Conservation (phyloP, 495 filamentous ascomycete genomes). For the Aspergillus conjunctus region DNA sequence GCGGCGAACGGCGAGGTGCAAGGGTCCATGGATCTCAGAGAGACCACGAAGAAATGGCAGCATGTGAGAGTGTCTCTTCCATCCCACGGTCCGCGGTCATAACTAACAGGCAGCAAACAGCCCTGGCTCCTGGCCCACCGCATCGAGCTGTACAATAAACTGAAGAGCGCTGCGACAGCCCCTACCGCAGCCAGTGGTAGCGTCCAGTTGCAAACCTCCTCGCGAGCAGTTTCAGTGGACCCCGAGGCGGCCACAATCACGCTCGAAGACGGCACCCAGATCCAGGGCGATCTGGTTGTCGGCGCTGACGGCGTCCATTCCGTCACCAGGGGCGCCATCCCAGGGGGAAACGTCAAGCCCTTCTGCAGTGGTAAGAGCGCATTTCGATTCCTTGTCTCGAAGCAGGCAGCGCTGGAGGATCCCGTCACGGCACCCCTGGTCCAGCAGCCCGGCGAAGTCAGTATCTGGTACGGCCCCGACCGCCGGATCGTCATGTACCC, state of each 20-base stretch:
- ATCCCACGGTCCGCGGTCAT: background rate
- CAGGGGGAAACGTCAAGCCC: background rate
- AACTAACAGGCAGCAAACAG: background rate
- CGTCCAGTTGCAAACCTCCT: background rate
- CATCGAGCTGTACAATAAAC: slow-evolving; percentile 7
- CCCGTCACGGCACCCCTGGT: slow-evolving; percentile 2
- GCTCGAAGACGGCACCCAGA: slow-evolving; percentile 1
- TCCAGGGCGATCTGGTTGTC: slow-evolving; percentile 3
- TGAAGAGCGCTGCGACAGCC: background rate
- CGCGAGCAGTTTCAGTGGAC: background rate
- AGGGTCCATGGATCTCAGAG: background rate
- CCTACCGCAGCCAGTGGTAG: background rate
- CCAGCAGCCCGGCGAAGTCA: background rate
- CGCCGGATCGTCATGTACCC: slow-evolving; percentile 13
- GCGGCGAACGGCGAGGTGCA: background rate
- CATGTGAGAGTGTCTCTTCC: background rate
- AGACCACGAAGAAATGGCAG: slow-evolving; percentile 6
- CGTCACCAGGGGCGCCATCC: background rate
- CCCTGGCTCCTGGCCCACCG: slow-evolving; percentile 9
- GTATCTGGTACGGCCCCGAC: slow-evolving; percentile 5
- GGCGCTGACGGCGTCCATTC: slow-evolving; percentile 14
- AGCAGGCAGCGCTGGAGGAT: background rate
- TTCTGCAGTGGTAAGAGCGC: slow-evolving; percentile 7
- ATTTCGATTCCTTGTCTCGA: slow-evolving; percentile 11
- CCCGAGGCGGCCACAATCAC: slow-evolving; percentile 3